phyloP scores from a whole-genome alignment of 2,329 filamentous ascomycete species.

The Plectosphaerella cucumerina region DNA sequence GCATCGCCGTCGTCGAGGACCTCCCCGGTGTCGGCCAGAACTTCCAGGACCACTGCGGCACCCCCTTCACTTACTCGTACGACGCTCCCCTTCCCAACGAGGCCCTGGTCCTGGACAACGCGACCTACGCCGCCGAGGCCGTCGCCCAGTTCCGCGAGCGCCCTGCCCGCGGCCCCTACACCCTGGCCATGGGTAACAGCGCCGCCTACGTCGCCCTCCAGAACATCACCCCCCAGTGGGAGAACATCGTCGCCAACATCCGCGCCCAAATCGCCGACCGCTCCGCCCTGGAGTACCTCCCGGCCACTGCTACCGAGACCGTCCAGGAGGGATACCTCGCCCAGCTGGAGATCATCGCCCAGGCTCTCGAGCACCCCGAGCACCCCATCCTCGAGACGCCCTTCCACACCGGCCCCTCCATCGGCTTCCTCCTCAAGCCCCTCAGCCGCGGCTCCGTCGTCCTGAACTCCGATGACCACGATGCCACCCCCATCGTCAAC shows the following conservation, averaged over 20 bases:
- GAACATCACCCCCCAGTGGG: slow-evolving; percentile 16
- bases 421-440: slow-evolving; percentile 23
- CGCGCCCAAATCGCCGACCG: slow-evolving; percentile 17
- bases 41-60: slow-evolving; percentile 35
- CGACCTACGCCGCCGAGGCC: slow-evolving; percentile 25
- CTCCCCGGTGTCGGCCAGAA: slow-evolving; percentile 47
- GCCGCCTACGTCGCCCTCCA: slow-evolving; percentile 23
- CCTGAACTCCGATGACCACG: slow-evolving; percentile 15
- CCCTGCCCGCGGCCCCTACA: slow-evolving; percentile 30
- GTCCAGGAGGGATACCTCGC: slow-evolving; percentile 19
- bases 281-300: slow-evolving; percentile 14
- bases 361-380: slow-evolving; percentile 20
- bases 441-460: slow-evolving; percentile 29
- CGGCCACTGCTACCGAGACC: slow-evolving; percentile 10
- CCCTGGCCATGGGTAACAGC: slow-evolving; percentile 25
- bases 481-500: slow-evolving; percentile 25
- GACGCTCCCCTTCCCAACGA: slow-evolving; percentile 14
- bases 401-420: slow-evolving; percentile 17
- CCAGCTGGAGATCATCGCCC: slow-evolving; percentile 19
- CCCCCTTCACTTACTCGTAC: slow-evolving; percentile 9
- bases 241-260: slow-evolving; percentile 17
- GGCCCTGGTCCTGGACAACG: slow-evolving; percentile 18
- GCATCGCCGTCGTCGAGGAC: slow-evolving; percentile 39
- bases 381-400: slow-evolving; percentile 25
- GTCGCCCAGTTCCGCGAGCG: slow-evolving; percentile 22